These are phyloP conservation scores for Phytophthora agathidicida DNA, from an alignment of 352 stramenopile species.

Conservation along the genomic window DNA sequence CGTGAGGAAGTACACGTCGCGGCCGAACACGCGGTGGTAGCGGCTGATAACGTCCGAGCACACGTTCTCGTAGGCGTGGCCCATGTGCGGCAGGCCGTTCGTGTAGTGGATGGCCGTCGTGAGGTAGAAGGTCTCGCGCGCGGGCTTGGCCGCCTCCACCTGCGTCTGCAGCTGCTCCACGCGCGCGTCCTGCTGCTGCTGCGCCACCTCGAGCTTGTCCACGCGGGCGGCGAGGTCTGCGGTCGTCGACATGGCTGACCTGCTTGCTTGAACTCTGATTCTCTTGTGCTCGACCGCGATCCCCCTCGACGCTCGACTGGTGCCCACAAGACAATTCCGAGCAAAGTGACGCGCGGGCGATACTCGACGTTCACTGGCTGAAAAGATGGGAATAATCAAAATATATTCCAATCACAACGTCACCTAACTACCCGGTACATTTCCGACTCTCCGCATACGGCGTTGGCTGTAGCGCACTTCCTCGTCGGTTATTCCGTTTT, in stretches of 20 bases:
- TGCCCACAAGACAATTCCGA: conserved; percentile 29
- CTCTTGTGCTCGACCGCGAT: conserved; percentile 18
- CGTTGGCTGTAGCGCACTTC: conserved; percentile 4
- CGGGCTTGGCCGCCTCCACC: conserved; percentile 37
- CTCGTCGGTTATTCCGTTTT: background rate
- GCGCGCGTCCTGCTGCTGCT: conserved; percentile 51
- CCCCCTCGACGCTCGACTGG: conserved; percentile 11
- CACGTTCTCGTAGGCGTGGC: conserved; percentile 98
- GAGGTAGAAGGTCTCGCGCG: conserved; percentile 93
- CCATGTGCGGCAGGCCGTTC: conserved; percentile 97
- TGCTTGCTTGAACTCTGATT: conserved; percentile 16
- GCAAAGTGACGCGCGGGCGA: background rate
- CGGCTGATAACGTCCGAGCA: conserved; percentile 96
- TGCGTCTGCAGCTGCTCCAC: conserved; percentile 40
- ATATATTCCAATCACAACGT: background rate
- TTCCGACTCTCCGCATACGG: background rate
- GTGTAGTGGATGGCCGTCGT: conserved; percentile 99
- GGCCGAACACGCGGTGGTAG: conserved; percentile 92
- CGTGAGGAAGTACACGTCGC: conserved; percentile 87
- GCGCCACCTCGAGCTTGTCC: conserved; percentile 45
- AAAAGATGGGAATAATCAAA: conserved; percentile 2
- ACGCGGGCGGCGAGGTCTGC: conserved; percentile 47
- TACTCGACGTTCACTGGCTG: conserved; percentile 15
- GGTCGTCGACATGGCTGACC: conserved; percentile 30
- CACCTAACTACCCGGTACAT: background rate